These are phyloP conservation scores for Boletus barrowsii DNA, from an alignment of 768 basidiomycete genomes.

Conservation along the genomic window DNA sequence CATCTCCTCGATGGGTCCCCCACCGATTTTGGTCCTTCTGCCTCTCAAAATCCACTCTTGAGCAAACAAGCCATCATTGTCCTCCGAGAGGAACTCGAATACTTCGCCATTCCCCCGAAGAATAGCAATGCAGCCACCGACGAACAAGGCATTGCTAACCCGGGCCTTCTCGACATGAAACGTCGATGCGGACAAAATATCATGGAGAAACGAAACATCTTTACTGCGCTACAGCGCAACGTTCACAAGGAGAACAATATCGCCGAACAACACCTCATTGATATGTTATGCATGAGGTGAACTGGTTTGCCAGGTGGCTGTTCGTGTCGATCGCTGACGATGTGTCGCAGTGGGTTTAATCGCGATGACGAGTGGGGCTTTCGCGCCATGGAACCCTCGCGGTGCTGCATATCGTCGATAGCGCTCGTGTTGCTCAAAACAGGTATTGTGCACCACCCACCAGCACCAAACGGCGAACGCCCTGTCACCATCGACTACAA, in stretches of 20 bases:
- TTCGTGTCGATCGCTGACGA: conserved; percentile 9
- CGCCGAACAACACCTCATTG: conserved; percentile 98
- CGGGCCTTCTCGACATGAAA: conserved; percentile 75
- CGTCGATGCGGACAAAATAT: conserved; percentile 82
- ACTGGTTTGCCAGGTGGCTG: conserved; percentile 1
- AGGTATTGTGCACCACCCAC: conserved; percentile 75
- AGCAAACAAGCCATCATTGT: conserved; percentile 98
- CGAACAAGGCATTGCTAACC: conserved; percentile 77
- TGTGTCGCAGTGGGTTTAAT: conserved; percentile 70
- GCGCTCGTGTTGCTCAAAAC: conserved; percentile 97
- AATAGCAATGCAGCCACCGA: conserved; percentile 62
- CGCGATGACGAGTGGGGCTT: conserved; percentile 99
- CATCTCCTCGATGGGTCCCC: conserved; percentile 66
- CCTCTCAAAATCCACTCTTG: conserved; percentile 86
- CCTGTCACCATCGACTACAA: conserved; percentile 81
- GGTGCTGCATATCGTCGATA: conserved; percentile 98
- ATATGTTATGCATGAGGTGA: conserved; percentile 99
- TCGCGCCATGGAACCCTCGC: conserved; percentile 90
- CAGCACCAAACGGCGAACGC: conserved; percentile 52
- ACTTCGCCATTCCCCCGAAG: conserved; percentile 91
- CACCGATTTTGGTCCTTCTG: conserved; percentile 57
- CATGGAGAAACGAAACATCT: conserved; percentile 88
- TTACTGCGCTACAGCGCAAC: conserved; percentile 96
- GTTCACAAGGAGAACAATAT: conserved; percentile 99
- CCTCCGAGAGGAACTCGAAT: conserved; percentile 95